Evolutionary conservation across 805 yeast species (phyloP).

Genomic region (Candida verbasci): DNA sequence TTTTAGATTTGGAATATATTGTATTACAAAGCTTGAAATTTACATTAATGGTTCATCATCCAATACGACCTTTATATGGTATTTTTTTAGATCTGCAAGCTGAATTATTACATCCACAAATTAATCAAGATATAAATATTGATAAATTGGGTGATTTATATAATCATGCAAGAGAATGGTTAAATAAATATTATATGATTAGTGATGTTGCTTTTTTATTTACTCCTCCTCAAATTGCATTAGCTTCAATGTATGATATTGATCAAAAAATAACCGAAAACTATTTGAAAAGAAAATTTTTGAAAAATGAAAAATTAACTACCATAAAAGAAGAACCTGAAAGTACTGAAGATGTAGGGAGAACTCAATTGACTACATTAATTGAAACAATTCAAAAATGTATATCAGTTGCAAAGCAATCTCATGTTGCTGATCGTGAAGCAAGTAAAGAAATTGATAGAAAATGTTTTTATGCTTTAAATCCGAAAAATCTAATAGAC

Average conservation of each 20-base stretch:
- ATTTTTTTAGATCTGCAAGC: constrained; percentile 86
- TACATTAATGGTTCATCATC: constrained; percentile 82
- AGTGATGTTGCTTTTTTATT: constrained; percentile 74
- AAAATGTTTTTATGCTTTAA: constrained; percentile 57
- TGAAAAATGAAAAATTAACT: constrained; percentile 14
- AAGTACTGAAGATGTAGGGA: constrained; percentile 4
- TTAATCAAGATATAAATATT: constrained; percentile 41
- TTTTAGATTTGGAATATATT: constrained; percentile 75
- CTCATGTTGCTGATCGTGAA: constrained; percentile 49
- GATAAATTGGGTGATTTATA: constrained; percentile 63
- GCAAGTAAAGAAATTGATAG: constrained; percentile 61
- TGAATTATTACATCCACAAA: constrained; percentile 40
- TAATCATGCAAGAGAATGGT: constrained; percentile 62
- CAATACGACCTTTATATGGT: constrained; percentile 87
- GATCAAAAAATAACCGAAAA: constrained; percentile 61
- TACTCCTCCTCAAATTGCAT: constrained; percentile 94
- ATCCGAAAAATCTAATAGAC: constrained; percentile 52
- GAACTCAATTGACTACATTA: constrained; percentile 34
- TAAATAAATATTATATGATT: constrained; percentile 59
- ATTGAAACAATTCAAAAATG: constrained; percentile 47
- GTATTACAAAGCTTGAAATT: constrained; percentile 72
- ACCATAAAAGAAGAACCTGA: constrained; percentile 10
- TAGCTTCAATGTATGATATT: constrained; percentile 72
- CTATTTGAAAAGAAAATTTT: constrained; percentile 64
- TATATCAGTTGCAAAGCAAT: constrained; percentile 38